These are phyloP conservation scores for Kwoniella europaea DNA, from an alignment of 768 basidiomycete genomes.

Conservation along the genomic window DNA sequence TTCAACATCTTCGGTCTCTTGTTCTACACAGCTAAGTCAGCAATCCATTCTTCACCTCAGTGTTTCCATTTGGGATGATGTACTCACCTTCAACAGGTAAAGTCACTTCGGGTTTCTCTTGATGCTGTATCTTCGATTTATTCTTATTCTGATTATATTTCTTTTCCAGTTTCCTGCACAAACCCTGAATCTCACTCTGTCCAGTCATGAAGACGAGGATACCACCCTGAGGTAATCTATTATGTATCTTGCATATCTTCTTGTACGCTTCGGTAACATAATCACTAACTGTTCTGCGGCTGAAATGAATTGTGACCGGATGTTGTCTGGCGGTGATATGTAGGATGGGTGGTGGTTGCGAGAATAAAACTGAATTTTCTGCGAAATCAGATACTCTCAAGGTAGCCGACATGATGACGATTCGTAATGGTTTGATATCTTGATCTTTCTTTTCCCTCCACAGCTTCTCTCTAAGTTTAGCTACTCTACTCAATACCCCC, in stretches of 20 bases:
- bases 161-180: slow-evolving; percentile 79
- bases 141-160: slow-evolving; percentile 69
- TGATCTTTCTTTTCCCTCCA: slow-evolving; percentile 65
- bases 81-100: slow-evolving; percentile 25
- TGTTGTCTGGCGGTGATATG: slow-evolving; percentile 87
- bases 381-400: slow-evolving; percentile 91
- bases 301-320: slow-evolving; percentile 94
- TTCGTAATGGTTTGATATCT: slow-evolving; percentile 71
- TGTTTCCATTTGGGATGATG: too few species aligned
- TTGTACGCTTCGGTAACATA: slow-evolving; percentile 89
- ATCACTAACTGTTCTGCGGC: slow-evolving; percentile 78
- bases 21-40: slow-evolving; percentile 46
- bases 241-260: slow-evolving; percentile 90
- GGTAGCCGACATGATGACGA: slow-evolving; percentile 99
- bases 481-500: slow-evolving; percentile 91
- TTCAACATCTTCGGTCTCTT: slow-evolving; percentile 59
- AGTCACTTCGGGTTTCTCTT: slow-evolving; percentile 3
- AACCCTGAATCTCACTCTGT: slow-evolving; percentile 87
- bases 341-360: slow-evolving; percentile 85
- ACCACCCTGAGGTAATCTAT: slow-evolving; percentile 87
- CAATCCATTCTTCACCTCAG: neutral
- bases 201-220: slow-evolving; percentile 95
- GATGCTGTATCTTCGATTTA: slow-evolving; percentile 55
- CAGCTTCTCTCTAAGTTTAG: slow-evolving; percentile 83
- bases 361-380: slow-evolving; percentile 79